A percentile compares a stretch with the other conserved stretches of the same genome.
These are phyloP conservation scores for Aureobasidium sp. DNA, from an alignment of 2,329 filamentous ascomycete species.

Conservation along the genomic window DNA sequence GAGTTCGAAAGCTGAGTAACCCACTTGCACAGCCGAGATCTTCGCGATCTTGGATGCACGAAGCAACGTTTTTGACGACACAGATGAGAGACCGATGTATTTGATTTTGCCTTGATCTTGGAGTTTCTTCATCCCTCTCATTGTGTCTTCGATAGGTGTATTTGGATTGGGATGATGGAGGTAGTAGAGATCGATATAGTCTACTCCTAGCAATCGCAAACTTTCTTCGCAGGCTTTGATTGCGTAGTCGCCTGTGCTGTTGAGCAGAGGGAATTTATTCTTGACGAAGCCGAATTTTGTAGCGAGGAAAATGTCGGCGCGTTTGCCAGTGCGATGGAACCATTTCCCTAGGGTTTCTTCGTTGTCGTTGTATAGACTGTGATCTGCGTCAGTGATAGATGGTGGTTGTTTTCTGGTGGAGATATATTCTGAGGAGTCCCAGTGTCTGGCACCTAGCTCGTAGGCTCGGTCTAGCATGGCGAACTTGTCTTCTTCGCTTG, in stretches of 20 bases:
- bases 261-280: neutral
- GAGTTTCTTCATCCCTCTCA: conserved; percentile 40
- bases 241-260: conserved; percentile 28
- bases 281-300: conserved; percentile 28
- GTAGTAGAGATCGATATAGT: conserved; percentile 45
- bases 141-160: conserved; percentile 42
- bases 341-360: conserved; percentile 30
- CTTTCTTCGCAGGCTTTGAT: conserved; percentile 34
- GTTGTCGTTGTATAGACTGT: conserved; percentile 18
- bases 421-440: conserved; percentile 23
- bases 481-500: conserved; percentile 19
- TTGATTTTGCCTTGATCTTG: conserved; percentile 40
- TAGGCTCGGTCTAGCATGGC: conserved; percentile 18
- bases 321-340: conserved; percentile 31
- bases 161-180: conserved; percentile 30
- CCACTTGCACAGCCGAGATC: conserved; percentile 42
- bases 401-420: neutral
- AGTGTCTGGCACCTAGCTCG: conserved; percentile 21
- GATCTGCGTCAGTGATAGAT: too few relatives aligned
- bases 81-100: conserved; percentile 40
- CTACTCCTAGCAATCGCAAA: conserved; percentile 41
- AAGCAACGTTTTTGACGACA: conserved; percentile 37
- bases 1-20: conserved; percentile 42
- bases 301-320: conserved; percentile 33
- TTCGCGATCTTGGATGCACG: conserved; percentile 41